phyloP scores from a whole-genome alignment of 2,329 filamentous ascomycete species.

The Fusarium austroafricanum region DNA sequence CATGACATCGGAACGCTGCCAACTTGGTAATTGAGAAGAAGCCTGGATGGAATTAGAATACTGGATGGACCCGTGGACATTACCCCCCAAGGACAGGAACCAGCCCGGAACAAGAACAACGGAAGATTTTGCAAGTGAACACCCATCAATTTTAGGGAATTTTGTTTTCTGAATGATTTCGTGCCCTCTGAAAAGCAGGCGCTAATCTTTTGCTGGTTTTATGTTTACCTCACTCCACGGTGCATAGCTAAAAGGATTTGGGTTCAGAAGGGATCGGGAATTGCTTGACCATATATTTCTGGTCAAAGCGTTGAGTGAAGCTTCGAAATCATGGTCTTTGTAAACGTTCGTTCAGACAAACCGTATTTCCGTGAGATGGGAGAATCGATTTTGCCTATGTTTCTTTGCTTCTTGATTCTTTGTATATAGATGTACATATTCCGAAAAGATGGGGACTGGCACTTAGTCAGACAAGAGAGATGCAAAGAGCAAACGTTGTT shows the following conservation, averaged over 20 bases:
- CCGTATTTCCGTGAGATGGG: not conserved
- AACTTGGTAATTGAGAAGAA: not conserved
- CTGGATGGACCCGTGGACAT: constrained; percentile 7
- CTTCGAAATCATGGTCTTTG: not conserved
- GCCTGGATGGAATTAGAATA: not conserved
- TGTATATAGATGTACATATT: not conserved
- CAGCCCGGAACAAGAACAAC: constrained; percentile 1
- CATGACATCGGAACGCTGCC: not conserved
- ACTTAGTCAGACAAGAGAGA: not conserved
- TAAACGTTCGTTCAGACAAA: not conserved
- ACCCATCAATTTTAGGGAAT: not conserved
- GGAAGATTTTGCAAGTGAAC: not conserved
- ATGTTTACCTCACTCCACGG: not conserved
- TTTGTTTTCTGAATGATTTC: not conserved
- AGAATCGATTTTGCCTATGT: constrained; percentile 2
- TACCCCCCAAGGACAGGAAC: constrained; percentile 2
- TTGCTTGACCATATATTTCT: not conserved
- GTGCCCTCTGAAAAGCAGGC: not conserved
- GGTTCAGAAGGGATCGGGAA: not conserved
- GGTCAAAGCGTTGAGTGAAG: not conserved
- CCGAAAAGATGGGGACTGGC: not conserved
- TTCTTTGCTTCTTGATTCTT: not conserved
- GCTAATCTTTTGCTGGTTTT: not conserved
- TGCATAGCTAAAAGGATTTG: constrained; percentile 1
- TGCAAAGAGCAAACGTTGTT: not conserved